Conservation (phyloP, 2,329 filamentous ascomycete species). For the Chaetomium strumarium region DNA sequence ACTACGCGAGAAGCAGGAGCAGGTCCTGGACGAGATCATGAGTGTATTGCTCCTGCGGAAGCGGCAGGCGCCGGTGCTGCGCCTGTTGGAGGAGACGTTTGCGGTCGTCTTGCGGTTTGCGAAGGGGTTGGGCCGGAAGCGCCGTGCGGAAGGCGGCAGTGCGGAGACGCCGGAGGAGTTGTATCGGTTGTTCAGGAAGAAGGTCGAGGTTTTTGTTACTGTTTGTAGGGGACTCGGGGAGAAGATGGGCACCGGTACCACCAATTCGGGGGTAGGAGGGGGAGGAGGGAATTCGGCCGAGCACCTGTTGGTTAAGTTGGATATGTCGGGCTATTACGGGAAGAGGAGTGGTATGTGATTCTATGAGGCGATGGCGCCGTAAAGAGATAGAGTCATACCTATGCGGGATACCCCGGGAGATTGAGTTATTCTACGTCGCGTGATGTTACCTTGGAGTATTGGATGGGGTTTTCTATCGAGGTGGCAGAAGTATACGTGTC, state of each 20-base stretch:
- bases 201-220: constrained; percentile 66
- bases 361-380: background rate
- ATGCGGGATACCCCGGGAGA: background rate
- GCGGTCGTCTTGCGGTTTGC: constrained; percentile 65
- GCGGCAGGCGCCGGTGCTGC: constrained; percentile 66
- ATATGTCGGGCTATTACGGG: constrained; percentile 26
- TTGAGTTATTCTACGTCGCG: no score
- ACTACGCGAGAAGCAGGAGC: constrained; percentile 64
- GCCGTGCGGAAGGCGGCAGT: constrained; percentile 26
- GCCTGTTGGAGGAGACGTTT: constrained; percentile 72
- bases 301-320: constrained; percentile 28
- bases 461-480: no score
- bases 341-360: background rate
- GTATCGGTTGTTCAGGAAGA: constrained; percentile 63
- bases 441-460: no score
- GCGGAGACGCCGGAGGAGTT: constrained; percentile 37
- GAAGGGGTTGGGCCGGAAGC: constrained; percentile 38
- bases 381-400: background rate
- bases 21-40: constrained; percentile 69
- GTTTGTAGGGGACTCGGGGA: constrained; percentile 64
- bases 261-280: constrained; percentile 24
- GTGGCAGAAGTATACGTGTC: no score
- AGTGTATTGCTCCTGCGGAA: constrained; percentile 67
- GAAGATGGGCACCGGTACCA: constrained; percentile 46
- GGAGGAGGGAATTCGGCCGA: constrained; percentile 23